These are phyloP conservation scores for Hypoxylon sp. DNA, from an alignment of 2,329 filamentous ascomycete genomes.

Conservation along the genomic window DNA sequence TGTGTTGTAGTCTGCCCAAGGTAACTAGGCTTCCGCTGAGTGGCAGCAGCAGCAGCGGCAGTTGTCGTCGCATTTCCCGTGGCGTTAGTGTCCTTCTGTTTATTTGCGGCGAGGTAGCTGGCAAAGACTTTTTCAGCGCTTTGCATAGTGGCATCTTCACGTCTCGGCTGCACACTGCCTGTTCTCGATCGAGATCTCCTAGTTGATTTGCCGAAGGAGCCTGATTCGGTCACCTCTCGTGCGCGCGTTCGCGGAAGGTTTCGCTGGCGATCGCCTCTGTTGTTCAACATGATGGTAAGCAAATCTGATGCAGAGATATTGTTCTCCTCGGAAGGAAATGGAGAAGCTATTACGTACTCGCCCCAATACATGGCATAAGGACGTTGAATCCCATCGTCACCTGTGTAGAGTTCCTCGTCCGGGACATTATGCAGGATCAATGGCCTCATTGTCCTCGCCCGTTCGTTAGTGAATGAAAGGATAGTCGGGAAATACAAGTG, in stretches of 20 bases:
- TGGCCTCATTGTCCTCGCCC: conserved; percentile 68
- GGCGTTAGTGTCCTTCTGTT: conserved; percentile 56
- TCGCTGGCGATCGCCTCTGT: conserved; percentile 68
- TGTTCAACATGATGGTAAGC: conserved; percentile 41
- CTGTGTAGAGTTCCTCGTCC: conserved; percentile 76
- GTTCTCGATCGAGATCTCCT: conserved; percentile 74
- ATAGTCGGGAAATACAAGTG: conserved; percentile 1
- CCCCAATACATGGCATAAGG: conserved; percentile 78
- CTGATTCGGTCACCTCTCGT: conserved; percentile 71
- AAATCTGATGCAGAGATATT: conserved; percentile 6
- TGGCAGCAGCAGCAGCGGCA: conserved; percentile 18
- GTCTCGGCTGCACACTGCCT: conserved; percentile 67
- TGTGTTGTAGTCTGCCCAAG: conserved; percentile 55
- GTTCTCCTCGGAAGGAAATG: conserved; percentile 2
- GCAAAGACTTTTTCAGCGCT: conserved; percentile 75
- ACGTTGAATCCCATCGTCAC: conserved; percentile 75
- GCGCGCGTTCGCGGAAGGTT: conserved; percentile 63
- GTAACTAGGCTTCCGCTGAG: conserved; percentile 57
- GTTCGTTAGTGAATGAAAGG: conserved; percentile 14
- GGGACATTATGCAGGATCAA: conserved; percentile 78
- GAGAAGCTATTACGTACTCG: conserved; percentile 63
- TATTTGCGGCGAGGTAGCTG: conserved; percentile 67
- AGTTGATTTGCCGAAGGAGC: conserved; percentile 77
- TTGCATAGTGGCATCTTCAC: conserved; percentile 73
- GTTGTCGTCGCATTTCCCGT: conserved; percentile 40